A percentile compares a stretch with the other conserved stretches of the same genome.
phyloP scores from a whole-genome alignment of 192 early-diverging fungal species.

The Coemansia sp. region DNA sequence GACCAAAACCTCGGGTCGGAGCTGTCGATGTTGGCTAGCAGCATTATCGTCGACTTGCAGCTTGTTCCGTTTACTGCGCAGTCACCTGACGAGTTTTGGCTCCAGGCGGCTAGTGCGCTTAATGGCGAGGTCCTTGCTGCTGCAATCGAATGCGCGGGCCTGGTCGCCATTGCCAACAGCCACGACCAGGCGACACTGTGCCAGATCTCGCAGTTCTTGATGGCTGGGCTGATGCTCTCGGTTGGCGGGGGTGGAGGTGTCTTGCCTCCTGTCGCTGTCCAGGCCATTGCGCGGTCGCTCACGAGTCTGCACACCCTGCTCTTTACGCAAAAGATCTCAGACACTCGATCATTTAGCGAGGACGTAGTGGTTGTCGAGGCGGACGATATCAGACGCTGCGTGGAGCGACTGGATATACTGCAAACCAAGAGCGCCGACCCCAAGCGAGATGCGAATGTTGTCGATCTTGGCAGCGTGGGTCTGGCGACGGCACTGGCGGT shows the following conservation, averaged over 20 bases:
- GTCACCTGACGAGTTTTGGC: slow-evolving; percentile 17
- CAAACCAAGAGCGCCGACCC: neutral
- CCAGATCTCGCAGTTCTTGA: slow-evolving; percentile 18
- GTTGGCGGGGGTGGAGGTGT: neutral
- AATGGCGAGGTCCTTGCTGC: slow-evolving; percentile 25
- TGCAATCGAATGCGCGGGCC: slow-evolving; percentile 29
- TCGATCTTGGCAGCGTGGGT: slow-evolving; percentile 12
- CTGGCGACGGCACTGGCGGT: slow-evolving; percentile 22
- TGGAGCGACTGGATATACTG: slow-evolving; percentile 32
- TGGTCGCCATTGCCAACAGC: slow-evolving; percentile 10
- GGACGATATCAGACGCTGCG: slow-evolving; percentile 32
- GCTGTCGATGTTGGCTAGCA: slow-evolving; percentile 9
- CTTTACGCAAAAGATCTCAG: neutral
- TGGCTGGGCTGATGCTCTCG: slow-evolving; percentile 14
- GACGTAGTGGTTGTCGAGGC: slow-evolving; percentile 20
- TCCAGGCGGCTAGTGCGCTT: neutral
- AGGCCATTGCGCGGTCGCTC: slow-evolving; percentile 18
- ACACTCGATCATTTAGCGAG: slow-evolving; percentile 18
- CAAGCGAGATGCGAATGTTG: neutral
- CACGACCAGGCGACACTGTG: slow-evolving; percentile 19
- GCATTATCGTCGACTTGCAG: neutral
- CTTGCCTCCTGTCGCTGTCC: slow-evolving; percentile 8
- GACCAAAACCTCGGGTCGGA: slow-evolving; percentile 22
- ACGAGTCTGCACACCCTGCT: slow-evolving; percentile 9
- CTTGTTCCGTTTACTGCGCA: slow-evolving; percentile 1